These are phyloP conservation scores for Metschnikowia peoriensis DNA, from an alignment of 805 yeast species.

Conservation along the genomic window DNA sequence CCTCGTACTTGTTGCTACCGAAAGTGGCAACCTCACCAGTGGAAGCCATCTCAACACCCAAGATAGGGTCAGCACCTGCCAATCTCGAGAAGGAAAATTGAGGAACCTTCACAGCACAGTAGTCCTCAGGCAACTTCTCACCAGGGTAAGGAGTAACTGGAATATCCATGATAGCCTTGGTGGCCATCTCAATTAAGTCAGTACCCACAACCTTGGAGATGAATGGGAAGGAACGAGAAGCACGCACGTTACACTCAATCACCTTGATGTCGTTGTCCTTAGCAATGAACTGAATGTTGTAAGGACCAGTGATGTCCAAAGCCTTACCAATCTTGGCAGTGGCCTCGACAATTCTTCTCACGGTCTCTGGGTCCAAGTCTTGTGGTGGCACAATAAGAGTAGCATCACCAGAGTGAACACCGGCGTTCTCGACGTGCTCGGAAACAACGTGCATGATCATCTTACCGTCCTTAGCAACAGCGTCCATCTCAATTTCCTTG, in stretches of 20 bases:
- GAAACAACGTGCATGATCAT: slow-evolving; percentile 96
- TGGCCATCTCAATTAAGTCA: slow-evolving; percentile 95
- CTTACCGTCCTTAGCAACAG: slow-evolving; percentile 93
- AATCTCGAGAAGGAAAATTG: slow-evolving; percentile 96
- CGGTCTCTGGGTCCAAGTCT: slow-evolving; percentile 89
- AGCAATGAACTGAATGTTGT: slow-evolving; percentile 94
- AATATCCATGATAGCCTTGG: slow-evolving; percentile 87
- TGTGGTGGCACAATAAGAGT: slow-evolving; percentile 96
- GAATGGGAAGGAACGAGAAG: slow-evolving; percentile 99
- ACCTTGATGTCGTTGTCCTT: slow-evolving; percentile 95
- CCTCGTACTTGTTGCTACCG: slow-evolving; percentile 95
- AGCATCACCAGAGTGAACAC: slow-evolving; percentile 99
- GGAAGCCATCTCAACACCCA: slow-evolving; percentile 99
- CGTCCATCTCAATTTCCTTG: slow-evolving; percentile 98
- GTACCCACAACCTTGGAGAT: slow-evolving; percentile 96
- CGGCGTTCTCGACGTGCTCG: slow-evolving; percentile 98
- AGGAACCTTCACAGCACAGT: slow-evolving; percentile 95
- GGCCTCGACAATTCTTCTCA: slow-evolving; percentile 85
- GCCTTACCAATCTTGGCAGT: slow-evolving; percentile 96
- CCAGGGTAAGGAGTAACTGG: slow-evolving; percentile 90
- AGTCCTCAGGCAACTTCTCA: slow-evolving; percentile 84
- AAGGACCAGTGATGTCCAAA: slow-evolving; percentile 94
- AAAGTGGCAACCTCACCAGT: slow-evolving; percentile 98
- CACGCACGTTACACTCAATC: slow-evolving; percentile 97
- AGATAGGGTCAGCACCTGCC: slow-evolving; percentile 96